These are phyloP conservation scores for Phytophthora pluvialis DNA, from an alignment of 352 stramenopile species.

Conservation along the genomic window DNA sequence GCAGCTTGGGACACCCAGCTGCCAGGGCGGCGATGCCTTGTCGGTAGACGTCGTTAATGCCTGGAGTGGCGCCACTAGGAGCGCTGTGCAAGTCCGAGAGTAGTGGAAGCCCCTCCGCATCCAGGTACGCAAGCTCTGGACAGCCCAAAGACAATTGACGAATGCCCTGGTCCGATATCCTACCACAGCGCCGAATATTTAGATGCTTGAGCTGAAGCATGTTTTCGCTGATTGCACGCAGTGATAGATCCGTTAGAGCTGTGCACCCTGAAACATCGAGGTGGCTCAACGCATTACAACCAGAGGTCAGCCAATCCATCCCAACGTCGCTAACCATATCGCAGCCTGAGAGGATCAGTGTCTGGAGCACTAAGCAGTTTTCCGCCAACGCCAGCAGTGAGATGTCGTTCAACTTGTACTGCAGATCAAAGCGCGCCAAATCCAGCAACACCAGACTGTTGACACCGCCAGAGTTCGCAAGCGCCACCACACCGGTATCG, in stretches of 20 bases:
- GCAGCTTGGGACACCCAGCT: constrained; percentile 39
- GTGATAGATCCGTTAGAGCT: constrained; percentile 89
- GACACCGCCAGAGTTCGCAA: constrained; percentile 67
- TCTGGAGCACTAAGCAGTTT: constrained; percentile 59
- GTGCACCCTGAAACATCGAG: constrained; percentile 85
- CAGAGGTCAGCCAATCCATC: constrained; percentile 89
- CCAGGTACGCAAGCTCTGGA: constrained; percentile 49
- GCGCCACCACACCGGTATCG: constrained; percentile 83
- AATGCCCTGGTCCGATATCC: constrained; percentile 64
- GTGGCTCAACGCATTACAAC: constrained; percentile 80
- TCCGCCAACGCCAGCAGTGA: constrained; percentile 83
- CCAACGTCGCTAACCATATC: constrained; percentile 93
- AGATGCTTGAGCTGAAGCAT: constrained; percentile 63
- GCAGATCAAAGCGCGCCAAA: constrained; percentile 86
- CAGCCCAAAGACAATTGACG: constrained; percentile 55
- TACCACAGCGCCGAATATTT: constrained; percentile 50
- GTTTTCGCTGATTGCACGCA: constrained; percentile 87
- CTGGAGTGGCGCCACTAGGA: neutral
- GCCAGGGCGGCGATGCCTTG: constrained; percentile 51
- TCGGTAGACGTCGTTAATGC: constrained; percentile 10
- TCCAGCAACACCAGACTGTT: constrained; percentile 76
- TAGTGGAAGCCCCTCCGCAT: constrained; percentile 48
- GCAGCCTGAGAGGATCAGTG: constrained; percentile 79
- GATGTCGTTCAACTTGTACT: constrained; percentile 93
- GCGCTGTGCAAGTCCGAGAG: constrained; percentile 43